Base-by-base conservation (phyloP, 495 filamentous ascomycete genomes). In the Talaromyces liani region DNA sequence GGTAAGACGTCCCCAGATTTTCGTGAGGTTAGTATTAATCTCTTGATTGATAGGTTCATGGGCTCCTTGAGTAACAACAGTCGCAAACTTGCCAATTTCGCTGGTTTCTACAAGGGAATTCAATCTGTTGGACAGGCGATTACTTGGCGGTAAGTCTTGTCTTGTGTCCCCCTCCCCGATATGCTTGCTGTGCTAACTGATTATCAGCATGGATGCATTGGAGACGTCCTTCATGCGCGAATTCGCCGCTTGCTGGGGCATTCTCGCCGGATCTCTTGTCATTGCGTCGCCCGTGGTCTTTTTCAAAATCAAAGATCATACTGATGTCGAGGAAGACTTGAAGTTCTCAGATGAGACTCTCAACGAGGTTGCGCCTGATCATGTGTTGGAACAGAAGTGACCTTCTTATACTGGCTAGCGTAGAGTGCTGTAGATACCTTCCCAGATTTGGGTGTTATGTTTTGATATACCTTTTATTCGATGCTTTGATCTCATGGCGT, bases 61-160 rank as follows among this genome's bases (percentile, higher is more conserved):
- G 93, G 93, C 36, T 87, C 92, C 18, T 81, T 96, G 33, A 91
- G 87, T 69, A 97, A 98, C 80, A 95, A 94, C 55, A 85, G 88
- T 65, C 90, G 92, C 70, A 95, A 92, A 70, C 82, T 93, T 22
- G 93, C 93, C 76, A 96, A 97, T 79, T 90, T 94, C 69, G 87
- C 91, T 34, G 93, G 93, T 61, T 97, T 93, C 81, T 97, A 96
- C 83, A 97, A 97, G 71, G 91, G 91, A n/a, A 90, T 98, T 68
- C 93, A 97, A 75, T 94, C 91, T 31, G 92, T 91, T n/a, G 93
- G 92, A 65, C 86, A 87, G 6, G 93, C 92, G n/a, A 84, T 93
- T 56, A 90, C 89, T 70, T 97, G 89, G 90, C 82, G 87, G 77
- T 79, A 74, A 69, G 73, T 71, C 20, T 47, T 73, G 14, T 25